Base-by-base conservation (phyloP, 2,329 filamentous ascomycete species). In the Ascochyta koolunga region DNA sequence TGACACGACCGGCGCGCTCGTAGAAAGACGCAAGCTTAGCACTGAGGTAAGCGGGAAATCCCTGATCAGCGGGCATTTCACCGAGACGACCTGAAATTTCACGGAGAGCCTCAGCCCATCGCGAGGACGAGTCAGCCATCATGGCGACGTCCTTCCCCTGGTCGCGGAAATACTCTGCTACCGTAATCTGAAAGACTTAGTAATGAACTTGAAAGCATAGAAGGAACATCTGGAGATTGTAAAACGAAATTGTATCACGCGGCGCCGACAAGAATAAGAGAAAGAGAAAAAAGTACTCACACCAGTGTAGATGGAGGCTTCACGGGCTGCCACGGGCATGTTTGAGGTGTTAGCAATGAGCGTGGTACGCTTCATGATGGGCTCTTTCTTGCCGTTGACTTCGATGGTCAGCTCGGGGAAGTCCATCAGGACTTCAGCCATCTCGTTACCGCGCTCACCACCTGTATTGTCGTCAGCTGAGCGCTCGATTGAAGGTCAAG, bases 361-460 rank as follows among this genome's bases (percentile, higher is more conserved):
- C 19, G 92, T 96, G 15, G 95, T 99, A 76, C 95, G 93, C 86
- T 99, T 99, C 95, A 99, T 99, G 82, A 99, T 99, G 66, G 93
- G 93, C 77, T 99, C 95, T 79, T 93, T 89, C 73, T 93, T 91
- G 68, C 95, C 95, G 37, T 96, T 89, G 66, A 98, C 87, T 16
- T 96, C 89, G 73, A 99, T 99, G 41, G 90, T 90, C 63, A 99
- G 90, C 84, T 98, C 93, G 55, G 95, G 95, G 83, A 99, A 99
- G 79, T 99, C 95, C 90, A 97, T 98, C 84, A 99, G 84, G 66
- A 99, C 95, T 84, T 99, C 95, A 61, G 95, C 95, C 95, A 99
- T 99, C 80, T 99, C 95, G 75, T 99, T 99, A 66, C 95, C 95
- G 68, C 95, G 90, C 80, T 99, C 95, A 67, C 93, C 91, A 65